phyloP scores from a whole-genome alignment of 129 eudicot genomes.

The Lactuca saligna region DNA sequence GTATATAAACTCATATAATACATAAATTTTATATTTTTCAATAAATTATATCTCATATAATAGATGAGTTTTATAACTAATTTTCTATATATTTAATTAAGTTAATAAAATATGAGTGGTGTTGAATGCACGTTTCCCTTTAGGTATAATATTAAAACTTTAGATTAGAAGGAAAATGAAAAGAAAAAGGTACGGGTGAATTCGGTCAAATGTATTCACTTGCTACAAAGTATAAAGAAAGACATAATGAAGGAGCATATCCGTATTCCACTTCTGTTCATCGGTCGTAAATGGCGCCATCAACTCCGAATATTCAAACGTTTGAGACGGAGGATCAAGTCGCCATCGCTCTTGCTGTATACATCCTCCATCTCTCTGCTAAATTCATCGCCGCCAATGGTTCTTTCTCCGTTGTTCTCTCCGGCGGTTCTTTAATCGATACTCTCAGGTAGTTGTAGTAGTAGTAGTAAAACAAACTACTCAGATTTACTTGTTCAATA shows the following conservation, averaged over 20 bases:
- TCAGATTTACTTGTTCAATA: background rate
- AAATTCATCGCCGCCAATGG: slow-evolving; percentile 49
- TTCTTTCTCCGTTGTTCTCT: slow-evolving; percentile 69
- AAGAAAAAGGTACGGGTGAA: background rate
- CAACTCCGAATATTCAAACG: slow-evolving; percentile 11
- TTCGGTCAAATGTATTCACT: background rate
- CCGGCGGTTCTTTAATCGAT: slow-evolving; percentile 77
- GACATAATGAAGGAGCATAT: background rate
- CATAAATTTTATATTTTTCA: no score
- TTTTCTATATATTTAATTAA: no score
- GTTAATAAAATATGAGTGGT: no score
- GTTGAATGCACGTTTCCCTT: no score
- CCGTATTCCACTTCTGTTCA: background rate
- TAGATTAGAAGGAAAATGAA: no score
- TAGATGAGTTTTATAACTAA: no score
- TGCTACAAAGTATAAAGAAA: background rate
- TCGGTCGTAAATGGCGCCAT: slow-evolving; percentile 18
- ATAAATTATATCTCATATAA: no score
- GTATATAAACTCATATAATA: no score
- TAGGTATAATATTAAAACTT: no score
- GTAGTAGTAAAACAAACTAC: background rate
- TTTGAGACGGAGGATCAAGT: slow-evolving; percentile 61
- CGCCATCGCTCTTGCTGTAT: slow-evolving; percentile 57
- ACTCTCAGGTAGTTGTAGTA: slow-evolving; percentile 53
- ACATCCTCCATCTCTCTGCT: slow-evolving; percentile 52